Evolutionary conservation across 2,329 filamentous ascomycete species (phyloP).

Genomic region (Exophiala sp.): DNA sequence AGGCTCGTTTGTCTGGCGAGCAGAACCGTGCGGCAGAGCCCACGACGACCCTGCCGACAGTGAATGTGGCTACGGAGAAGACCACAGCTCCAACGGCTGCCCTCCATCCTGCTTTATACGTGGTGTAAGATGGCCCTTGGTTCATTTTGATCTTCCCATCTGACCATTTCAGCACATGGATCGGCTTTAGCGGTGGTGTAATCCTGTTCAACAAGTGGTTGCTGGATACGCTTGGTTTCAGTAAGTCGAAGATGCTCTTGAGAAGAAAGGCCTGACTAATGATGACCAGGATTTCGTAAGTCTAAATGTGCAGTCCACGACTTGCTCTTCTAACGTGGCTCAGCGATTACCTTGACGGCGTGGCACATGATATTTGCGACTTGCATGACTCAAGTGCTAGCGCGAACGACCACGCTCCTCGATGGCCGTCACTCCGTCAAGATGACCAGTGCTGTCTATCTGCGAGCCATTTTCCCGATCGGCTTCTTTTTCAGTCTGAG

Average conservation of each 20-base stretch:
- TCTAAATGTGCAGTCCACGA: no score
- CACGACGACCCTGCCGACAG: no score
- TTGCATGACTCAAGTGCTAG: constrained; percentile 88
- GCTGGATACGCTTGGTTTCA: constrained; percentile 65
- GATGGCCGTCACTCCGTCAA: constrained; percentile 94
- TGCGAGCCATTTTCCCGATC: constrained; percentile 90
- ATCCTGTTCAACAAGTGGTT: constrained; percentile 99
- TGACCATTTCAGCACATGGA: constrained; percentile 68
- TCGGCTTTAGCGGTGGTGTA: constrained; percentile 84
- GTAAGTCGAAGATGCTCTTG: constrained; percentile 33
- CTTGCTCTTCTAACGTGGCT: no score
- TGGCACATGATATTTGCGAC: constrained; percentile 86
- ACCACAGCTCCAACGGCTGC: no score
- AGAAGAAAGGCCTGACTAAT: background rate
- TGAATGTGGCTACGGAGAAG: no score
- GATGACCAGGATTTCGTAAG: constrained; percentile 18
- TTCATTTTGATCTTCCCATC: background rate
- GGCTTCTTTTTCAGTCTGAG: constrained; percentile 93
- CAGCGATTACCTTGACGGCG: no score
- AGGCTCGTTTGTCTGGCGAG: no score
- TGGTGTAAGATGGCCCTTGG: constrained; percentile 49
- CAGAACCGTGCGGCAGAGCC: no score
- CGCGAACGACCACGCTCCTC: constrained; percentile 81
- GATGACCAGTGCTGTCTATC: constrained; percentile 92
- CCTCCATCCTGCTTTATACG: constrained; percentile 79